Evolutionary conservation across 225 moss, liverwort and hornwort species (phyloP), one percentile per base, ranked within the genome.

Genomic region (Climacium dendroides): DNA sequence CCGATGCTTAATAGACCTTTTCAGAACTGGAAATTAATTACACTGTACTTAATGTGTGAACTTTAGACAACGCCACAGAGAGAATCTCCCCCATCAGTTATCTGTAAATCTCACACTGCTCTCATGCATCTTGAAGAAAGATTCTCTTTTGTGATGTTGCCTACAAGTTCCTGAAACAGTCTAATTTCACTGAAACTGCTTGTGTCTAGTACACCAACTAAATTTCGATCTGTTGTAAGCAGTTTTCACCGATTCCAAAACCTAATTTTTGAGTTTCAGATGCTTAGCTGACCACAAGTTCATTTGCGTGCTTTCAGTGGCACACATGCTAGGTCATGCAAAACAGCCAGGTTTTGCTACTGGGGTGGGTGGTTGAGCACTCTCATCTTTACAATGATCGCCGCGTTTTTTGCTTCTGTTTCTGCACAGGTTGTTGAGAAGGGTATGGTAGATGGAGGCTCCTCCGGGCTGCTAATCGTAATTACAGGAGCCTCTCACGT

Each of bases 401-500:
- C 77, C 45, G n/a, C n/a, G 15, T 43, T 64, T 76, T 50, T 4
- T 32, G 39, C 62, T 18, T 83, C 64, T 50, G 43, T 81, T 73
- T 45, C 63, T 74, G 87, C 84, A 45, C 92, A 96, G 89, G 96
- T 97, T 61, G 92, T 97, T 24, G 89, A 93, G 85, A 95, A 96
- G 89, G 91, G 92, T 72, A 94, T 97, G 90, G 39, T 83, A 60
- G 97, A 98, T 54, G 98, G 98, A 72, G 95, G 96, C 60, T 92
- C 94, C 52, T 75, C 88, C 24, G 97, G 97, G 62, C 74, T 98
- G 67, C 73, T 96, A 52, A 88, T 98, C 65, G 96, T 98, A 24
- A 90, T 98, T 18, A 95, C 96, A 72, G 98, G 98, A 82, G 95
- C 97, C 63, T 96, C 97, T 83, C 98, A 98, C 82, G 93, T 98